Conservation (phyloP, 1,284 basidiomycete genomes). For the Stereum hirsutum region DNA sequence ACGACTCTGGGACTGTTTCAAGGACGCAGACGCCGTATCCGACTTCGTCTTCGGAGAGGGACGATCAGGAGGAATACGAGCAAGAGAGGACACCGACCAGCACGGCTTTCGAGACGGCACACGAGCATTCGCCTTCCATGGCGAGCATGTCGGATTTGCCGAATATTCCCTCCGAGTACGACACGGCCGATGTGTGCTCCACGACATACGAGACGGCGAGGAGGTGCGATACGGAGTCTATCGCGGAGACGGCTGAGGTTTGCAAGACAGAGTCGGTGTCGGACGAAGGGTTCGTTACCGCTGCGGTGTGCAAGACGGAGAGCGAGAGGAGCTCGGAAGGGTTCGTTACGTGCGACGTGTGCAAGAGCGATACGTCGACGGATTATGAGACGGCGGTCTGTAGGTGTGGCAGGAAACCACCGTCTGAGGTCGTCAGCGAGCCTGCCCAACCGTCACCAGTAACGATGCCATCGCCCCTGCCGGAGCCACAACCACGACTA, state of each 20-base stretch:
- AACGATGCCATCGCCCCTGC: background rate
- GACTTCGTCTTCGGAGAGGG: constrained; percentile 25
- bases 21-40: constrained; percentile 20
- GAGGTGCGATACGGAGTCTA: constrained; percentile 21
- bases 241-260: constrained; percentile 13
- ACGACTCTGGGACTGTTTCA: constrained; percentile 15
- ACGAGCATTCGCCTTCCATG: constrained; percentile 28
- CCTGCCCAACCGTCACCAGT: background rate
- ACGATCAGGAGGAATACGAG: constrained; percentile 12
- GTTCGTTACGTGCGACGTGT: constrained; percentile 41
- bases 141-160: constrained; percentile 34
- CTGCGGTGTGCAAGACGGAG: constrained; percentile 32
- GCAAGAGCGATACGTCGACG: constrained; percentile 29
- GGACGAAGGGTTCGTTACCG: constrained; percentile 38
- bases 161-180: constrained; percentile 49
- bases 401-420: constrained; percentile 4
- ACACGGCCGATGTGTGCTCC: constrained; percentile 37
- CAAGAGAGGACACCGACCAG: constrained; percentile 4
- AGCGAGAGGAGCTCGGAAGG: constrained; percentile 38
- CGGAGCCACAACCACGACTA: too few species aligned
- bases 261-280: constrained; percentile 20
- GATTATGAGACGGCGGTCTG: constrained; percentile 27
- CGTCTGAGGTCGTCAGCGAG: background rate
- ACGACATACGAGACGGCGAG: constrained; percentile 39
- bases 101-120: constrained; percentile 18